Base-by-base conservation (phyloP, 306 rosid species). In the Vigna angularis region DNA sequence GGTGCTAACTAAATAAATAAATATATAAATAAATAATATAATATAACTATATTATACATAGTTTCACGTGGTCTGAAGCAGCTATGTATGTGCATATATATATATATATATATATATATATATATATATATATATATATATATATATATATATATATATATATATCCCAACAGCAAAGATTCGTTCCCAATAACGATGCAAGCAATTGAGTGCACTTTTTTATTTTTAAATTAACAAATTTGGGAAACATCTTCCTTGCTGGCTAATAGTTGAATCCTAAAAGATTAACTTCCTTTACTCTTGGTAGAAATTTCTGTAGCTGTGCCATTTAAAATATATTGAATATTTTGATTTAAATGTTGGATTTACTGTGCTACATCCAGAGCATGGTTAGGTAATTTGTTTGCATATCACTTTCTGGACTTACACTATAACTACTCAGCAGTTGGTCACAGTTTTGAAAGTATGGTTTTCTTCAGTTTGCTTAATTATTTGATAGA, bases 181-280 rank as follows among this genome's bases (percentile, higher is more conserved):
- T 24, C 3, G 3, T 24, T 24, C 2, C 28, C 28, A 24, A 24
- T 24, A 24, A 24, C 28, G 2, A 24, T 24, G 22, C 22, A 20
- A 20, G 22, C 22, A 20, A 20, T 20, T 20, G 22, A 20, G 22
- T 20, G 22, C 22, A 20, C 22, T 20, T 20, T 20, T 0, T 20
- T 20, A 20, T 20, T 20, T 20, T 24, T 24, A 24, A 24, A 24
- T 24, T 24, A 24, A 24, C 28, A 24, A 24, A 24, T 24, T 2
- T 24, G 28, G 28, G 28, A 24, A 24, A 24, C 28, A 24, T 24
- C 28, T 24, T 9, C 4, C 73, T 45, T 20, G 99, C 26, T 96
- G 28, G 28, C 28, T 24, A 24, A 24, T 1, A 24, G 28, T 1
- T 24, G 28, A 24, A 24, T 24, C 28, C 28, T 24, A 24, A 24